Percentiles rank a stretch among this genome's conserved stretches.
Evolutionary conservation across 257 asterid genomes (phyloP).

Genomic region (Lycium ferocissimum): DNA sequence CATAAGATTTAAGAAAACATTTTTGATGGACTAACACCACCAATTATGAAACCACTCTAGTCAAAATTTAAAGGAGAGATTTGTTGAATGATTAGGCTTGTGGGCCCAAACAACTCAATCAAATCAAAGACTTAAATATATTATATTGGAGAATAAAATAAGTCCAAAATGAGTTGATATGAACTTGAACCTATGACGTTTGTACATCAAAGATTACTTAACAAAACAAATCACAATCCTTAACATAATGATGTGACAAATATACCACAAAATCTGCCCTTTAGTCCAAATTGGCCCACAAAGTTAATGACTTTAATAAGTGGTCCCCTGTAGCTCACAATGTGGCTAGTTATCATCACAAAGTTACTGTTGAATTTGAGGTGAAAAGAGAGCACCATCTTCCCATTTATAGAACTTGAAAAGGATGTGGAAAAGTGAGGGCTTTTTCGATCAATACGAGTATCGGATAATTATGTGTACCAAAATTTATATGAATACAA

Average conservation of each 20-base stretch:
- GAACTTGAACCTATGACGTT: neutral
- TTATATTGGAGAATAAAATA: neutral
- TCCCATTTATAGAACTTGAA: neutral
- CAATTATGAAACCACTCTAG: slow-evolving; percentile 2
- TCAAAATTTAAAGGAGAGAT: slow-evolving; percentile 2
- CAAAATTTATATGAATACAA: neutral
- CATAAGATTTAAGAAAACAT: neutral
- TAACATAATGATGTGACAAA: slow-evolving; percentile 24
- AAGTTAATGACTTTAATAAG: slow-evolving; percentile 35
- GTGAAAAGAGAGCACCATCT: neutral
- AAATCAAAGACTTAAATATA: neutral
- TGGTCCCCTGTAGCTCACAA: slow-evolving; percentile 31
- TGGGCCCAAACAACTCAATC: slow-evolving; percentile 22
- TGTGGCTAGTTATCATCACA: slow-evolving; percentile 6
- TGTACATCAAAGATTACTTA: neutral
- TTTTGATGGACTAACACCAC: neutral
- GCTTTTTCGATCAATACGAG: neutral
- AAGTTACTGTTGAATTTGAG: neutral
- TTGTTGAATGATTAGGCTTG: neutral
- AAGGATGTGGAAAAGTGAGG: neutral
- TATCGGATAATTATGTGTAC: neutral
- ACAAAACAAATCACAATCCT: slow-evolving; percentile 18
- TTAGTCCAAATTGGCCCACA: slow-evolving; percentile 30
- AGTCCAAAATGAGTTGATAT: neutral
- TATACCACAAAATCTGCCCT: neutral